Evolutionary conservation across 2,329 filamentous ascomycete species (phyloP), one percentile per base, ranked within the genome.

Genomic region (Trichoderma koningii): DNA sequence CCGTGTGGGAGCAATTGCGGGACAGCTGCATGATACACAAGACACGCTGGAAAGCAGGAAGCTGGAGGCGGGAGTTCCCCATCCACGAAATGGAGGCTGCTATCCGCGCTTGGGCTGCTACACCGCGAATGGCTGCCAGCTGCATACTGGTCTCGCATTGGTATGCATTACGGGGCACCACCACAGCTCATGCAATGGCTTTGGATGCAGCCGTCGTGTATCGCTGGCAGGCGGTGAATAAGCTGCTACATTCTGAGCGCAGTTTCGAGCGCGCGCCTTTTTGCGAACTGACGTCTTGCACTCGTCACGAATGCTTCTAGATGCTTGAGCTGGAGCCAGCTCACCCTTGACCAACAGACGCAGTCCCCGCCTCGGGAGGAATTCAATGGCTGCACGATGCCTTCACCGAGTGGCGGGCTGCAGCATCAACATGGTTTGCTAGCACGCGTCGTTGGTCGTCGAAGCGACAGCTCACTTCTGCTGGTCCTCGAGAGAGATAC

Each of bases 281-380:
- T 53, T 53, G 19, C 34, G 38, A 38, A 53, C 63, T 57, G 63
- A 65, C 63, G 55, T 65, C 63, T 65, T 65, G 23, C 30, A 10
- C 47, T 56, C 50, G 42, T 61, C 55, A 55, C 61, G 38, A 57
- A 65, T 55, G 63, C 55, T 65, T 60, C 56, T 55, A 61, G 55
- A 65, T 44, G 56, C 50, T 65, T 28, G 55, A 52, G 63, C 50
- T 65, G 55, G 63, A 55, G 41, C 61, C 61, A 63, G 50, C 63
- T 65, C 53, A 34, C 14, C 30, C 55, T 51, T 50, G 38, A 21
- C 63, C 63, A 65, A 65, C 63, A n/a, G 44, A 14, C n/a, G 21
- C 19, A 42, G 48, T 6, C 61, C 60, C 41, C 30, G 48, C 30
- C 52, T 14, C 19, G 41, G 15, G 41, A 59, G 42, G 28, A 47